Evolutionary conservation across 441 rosid genomes (phyloP), one percentile per base, ranked within the genome.

Genomic region (Populus hybrid): DNA sequence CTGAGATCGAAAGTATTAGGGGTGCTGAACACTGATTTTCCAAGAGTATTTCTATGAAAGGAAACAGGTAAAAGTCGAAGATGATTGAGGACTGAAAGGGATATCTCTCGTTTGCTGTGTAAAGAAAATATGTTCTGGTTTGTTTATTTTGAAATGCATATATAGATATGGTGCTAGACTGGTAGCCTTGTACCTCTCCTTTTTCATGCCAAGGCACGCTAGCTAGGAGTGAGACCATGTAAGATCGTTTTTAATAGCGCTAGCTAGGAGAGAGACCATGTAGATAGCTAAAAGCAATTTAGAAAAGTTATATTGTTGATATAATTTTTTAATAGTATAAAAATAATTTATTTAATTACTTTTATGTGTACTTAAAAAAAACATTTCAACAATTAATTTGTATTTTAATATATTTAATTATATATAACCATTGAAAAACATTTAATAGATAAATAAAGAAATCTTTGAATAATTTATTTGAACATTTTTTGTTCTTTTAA

Each of bases 61-160:
- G 71, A 74, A 82, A 74, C 76, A 64, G 84, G 79, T 77, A 79
- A 85, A 83, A 83, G n/a, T n/a, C n/a, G n/a, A n/a, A n/a, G n/a
- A n/a, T n/a, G n/a, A n/a, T n/a, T n/a, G n/a, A n/a, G n/a, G 85
- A 87, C 89, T 92, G 87, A 88, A 88, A 88, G 92, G 89, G 79
- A 89, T 85, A 89, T 92, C 89, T 87, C 92, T 88, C 77, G 90
- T 83, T 84, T 84, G 77, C 71, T 80, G 92, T 83, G 85, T 64
- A 74, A 24, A 70, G 67, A 78, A 82, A 82, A 50, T 70, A 76
- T 81, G 76, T 76, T 72, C 77, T 69, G 67, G 68, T 20, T 73
- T 74, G 69, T 81, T 78, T 71, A 76, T 78, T 65, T 69, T 65
- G 29, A 24, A 77, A 85, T 78, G 12, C 45, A 85, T 67, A 77